Base-by-base conservation (phyloP, 371 early-diverging fungal genomes). In the Mucor saturninus region DNA sequence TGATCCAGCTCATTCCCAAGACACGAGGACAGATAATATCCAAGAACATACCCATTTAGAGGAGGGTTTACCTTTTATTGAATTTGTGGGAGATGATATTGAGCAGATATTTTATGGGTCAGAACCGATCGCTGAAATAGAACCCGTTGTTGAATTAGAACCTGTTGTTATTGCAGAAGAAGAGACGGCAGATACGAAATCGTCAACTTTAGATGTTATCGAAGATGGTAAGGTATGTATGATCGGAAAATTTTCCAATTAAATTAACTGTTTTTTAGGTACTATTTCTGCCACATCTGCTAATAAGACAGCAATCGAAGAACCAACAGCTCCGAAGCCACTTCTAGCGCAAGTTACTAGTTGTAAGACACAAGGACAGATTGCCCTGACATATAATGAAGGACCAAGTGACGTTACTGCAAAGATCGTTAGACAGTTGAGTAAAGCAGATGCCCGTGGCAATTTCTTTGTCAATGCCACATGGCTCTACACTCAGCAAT, bases 341-440 rank as follows among this genome's bases (percentile, higher is more conserved):
- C 48, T 59, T 38, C 15, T 46, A 30, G 49, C 72, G 13, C 68
- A 52, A 35, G 55, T 67, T 10, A 68, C 68, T 4, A 60, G 64
- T 11, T 53, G 76, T 65, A 21, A 53, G 45, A 82, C 83, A 14
- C 75, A 81, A 52, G 84, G 86, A 13, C 83, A 83, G 38, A 71
- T 84, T 54, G 86, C 84, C 1, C 69, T 84, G 35, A 86, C 84
- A 28, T 83, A 74, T 65, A 82, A 76, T 43, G 86, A 86, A 56
- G 85, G 86, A n/a, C 86, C 85, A 7, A 86, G 83, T 59, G 86
- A 86, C 65, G 86, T 80, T 8, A 84, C 84, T 1, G 79, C 76
- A 46, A 84, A 83, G 59, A 82, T 84, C 35, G 73, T 80, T 39
- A 79, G 83, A 56, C 81, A 81, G 48, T 59, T 84, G 5, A 81